A percentile compares a stretch with the other conserved stretches of the same genome.
Evolutionary conservation across 768 basidiomycete genomes (phyloP).

Genomic region (Lactarius quietus): DNA sequence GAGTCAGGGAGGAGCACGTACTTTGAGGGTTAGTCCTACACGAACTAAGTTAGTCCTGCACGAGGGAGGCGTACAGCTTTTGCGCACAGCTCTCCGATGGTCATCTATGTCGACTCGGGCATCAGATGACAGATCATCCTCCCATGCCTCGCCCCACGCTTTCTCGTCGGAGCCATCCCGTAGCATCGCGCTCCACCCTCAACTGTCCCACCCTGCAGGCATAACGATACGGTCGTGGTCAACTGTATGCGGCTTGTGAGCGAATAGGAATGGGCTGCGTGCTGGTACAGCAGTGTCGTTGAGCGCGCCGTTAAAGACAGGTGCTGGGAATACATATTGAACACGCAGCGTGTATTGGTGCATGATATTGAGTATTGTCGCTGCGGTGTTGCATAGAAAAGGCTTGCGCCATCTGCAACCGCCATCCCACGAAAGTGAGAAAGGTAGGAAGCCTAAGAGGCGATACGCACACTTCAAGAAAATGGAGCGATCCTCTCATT

Average conservation of each 20-base stretch:
- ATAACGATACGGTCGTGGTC: constrained; percentile 91
- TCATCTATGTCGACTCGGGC: constrained; percentile 40
- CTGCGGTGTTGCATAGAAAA: constrained; percentile 87
- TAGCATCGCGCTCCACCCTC: constrained; percentile 90
- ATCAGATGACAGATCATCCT: constrained; percentile 50
- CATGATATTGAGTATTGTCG: constrained; percentile 65
- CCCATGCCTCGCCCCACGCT: constrained; percentile 76
- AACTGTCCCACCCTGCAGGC: constrained; percentile 96
- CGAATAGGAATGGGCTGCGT: constrained; percentile 83
- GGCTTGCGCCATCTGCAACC: constrained; percentile 87
- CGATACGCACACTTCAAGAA: constrained; percentile 73
- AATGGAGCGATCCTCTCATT: too few relatives aligned
- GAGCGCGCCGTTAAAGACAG: constrained; percentile 39
- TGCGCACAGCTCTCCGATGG: constrained; percentile 52
- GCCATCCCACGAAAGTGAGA: constrained; percentile 2
- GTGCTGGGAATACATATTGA: constrained; percentile 70
- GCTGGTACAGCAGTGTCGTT: constrained; percentile 43
- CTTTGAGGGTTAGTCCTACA: constrained; percentile 69
- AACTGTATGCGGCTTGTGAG: constrained; percentile 82
- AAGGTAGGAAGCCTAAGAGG: constrained; percentile 20
- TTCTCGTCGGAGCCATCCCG: constrained; percentile 89
- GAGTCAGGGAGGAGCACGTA: constrained; percentile 34
- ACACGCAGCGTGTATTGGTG: constrained; percentile 82
- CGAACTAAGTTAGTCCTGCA: constrained; percentile 80
- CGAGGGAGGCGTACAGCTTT: constrained; percentile 63